Evolutionary conservation across 2,329 filamentous ascomycete genomes (phyloP), one percentile per base, ranked within the genome.

Genomic region (Ceratocystis variospora): DNA sequence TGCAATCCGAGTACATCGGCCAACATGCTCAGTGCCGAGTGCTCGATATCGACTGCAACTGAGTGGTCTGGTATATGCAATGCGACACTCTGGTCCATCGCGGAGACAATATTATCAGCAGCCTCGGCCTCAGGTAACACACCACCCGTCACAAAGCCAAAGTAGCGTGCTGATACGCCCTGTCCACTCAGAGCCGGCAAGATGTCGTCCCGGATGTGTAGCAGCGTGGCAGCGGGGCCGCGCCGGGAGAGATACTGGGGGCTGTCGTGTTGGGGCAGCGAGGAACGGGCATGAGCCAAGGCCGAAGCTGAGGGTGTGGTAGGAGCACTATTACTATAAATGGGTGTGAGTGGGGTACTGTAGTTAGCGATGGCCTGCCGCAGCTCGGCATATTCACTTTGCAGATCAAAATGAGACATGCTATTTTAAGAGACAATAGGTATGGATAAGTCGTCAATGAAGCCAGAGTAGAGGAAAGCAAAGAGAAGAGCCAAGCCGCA

Each of bases 141-240:
- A 15, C 90, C 88, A 57, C 93, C 93, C 0, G 87, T 96, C 5
- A 96, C 88, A 73, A 96, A 96, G 68, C 90, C 92, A 74, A 90
- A 95, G 79, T 95, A 96, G 65, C 85, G 83, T 10, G 84, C 75
- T 55, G 82, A 84, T 53, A 82, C 80, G 70, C 84, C 86, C 71
- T 84, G 82, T 17, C 79, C 81, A 71, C 87, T 90, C 68, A 94
- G 80, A 0, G 81, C 87, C 1, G 82, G 81, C 50, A 81, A 75
- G 66, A 84, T 75, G 67, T 77, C 74, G 6, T 70, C 41, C 8
- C 77, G 70, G 45, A 84, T 76, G 72, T 84, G 81, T 17, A 17
- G 5, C 2, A 67, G 63, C 5, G 66, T 62, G 17, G 33, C 55
- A 5, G 31, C 19, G 2, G 62, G 37, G 25, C 59, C 66, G 19